Evolutionary conservation across 2,329 filamentous ascomycete genomes (phyloP), one percentile per base, ranked within the genome.

Genomic region (Lojkania enalia): DNA sequence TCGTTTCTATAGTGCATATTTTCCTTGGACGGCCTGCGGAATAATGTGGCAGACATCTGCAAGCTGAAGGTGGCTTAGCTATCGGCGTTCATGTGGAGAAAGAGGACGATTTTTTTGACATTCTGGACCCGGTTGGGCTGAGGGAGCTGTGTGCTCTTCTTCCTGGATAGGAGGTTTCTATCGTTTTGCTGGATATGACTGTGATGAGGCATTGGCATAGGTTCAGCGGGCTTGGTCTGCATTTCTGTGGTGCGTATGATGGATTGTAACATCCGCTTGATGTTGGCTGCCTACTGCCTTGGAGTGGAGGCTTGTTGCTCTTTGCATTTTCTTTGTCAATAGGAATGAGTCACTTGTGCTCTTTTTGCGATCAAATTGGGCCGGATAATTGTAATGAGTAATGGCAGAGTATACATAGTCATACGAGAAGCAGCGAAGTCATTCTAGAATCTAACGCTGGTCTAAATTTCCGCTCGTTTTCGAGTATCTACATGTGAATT

Each of bases 1-100:
- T 33, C 48, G 48, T 55, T 53, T 39, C 56, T 55, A 39, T 64
- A 66, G 64, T 65, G 48, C 59, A 59, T 67, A 65, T 57, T 63
- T 66, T 52, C 52, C 61, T 35, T 65, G 63, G 62, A 49, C 55
- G 45, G 52, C 51, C 43, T 68, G 63, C 41, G 58, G 59, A 35
- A 53, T 64, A 40, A 47, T 58, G 25, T 55, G 58, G 29, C 54
- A 57, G 60, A 56, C 58, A 44, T 67, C 62, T 35, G 60, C 56
- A 35, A 54, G 58, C 40, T 63, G 57, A 61, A 38, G 36, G 41
- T 16, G 32, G 35, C 38, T 44, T 42, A 39, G 38, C 21, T 35
- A 39, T 42, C 33, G 43, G 39, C 37, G 42, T 45, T 44, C 21
- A 30, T 11, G 14, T 38, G 29, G 35, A 38, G 36, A 30, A n/a